phyloP scores from a whole-genome alignment of 1,284 basidiomycete genomes.

The Ceraceosorus bombacis region DNA sequence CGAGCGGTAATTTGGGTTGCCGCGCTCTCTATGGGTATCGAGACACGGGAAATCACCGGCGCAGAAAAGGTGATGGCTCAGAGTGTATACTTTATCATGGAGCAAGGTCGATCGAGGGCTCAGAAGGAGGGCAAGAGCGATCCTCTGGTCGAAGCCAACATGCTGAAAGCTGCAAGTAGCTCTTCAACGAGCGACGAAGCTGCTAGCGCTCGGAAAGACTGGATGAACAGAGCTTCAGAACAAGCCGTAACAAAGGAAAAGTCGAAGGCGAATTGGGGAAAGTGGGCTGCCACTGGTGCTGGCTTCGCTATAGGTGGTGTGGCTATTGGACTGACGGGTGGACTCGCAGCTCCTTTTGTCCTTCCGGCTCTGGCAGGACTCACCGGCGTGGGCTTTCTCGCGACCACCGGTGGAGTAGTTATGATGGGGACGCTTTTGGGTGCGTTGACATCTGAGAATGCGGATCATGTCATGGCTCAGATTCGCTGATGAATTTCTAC shows the following conservation, averaged over 20 bases:
- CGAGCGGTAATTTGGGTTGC: conserved; percentile 38
- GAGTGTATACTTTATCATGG: conserved; percentile 39
- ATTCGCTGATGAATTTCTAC: no score
- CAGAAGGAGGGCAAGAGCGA: conserved; percentile 22
- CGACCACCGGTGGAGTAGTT: conserved; percentile 36
- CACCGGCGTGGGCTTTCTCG: conserved; percentile 34
- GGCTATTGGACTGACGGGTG: conserved; percentile 37
- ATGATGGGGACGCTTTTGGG: conserved; percentile 39
- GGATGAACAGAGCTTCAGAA: conserved; percentile 35
- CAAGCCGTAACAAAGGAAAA: conserved; percentile 29
- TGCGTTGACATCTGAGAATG: not conserved
- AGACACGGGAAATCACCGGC: conserved; percentile 23
- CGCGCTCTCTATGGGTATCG: conserved; percentile 29
- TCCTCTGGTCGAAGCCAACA: conserved; percentile 18
- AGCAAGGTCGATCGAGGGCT: conserved; percentile 24
- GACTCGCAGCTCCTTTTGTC: conserved; percentile 36
- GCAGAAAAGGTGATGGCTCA: conserved; percentile 41
- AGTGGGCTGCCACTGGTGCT: conserved; percentile 34
- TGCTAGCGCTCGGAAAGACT: conserved; percentile 18
- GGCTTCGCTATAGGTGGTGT: conserved; percentile 33
- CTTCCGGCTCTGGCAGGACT: conserved; percentile 37
- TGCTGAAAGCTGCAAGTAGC: conserved; percentile 3
- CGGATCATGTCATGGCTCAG: no score
- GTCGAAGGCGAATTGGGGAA: conserved; percentile 31
- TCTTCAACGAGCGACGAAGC: conserved; percentile 2